Evolutionary conservation across 371 early-diverging fungal genomes (phyloP).

Genomic region (Lichtheimia ramosa): DNA sequence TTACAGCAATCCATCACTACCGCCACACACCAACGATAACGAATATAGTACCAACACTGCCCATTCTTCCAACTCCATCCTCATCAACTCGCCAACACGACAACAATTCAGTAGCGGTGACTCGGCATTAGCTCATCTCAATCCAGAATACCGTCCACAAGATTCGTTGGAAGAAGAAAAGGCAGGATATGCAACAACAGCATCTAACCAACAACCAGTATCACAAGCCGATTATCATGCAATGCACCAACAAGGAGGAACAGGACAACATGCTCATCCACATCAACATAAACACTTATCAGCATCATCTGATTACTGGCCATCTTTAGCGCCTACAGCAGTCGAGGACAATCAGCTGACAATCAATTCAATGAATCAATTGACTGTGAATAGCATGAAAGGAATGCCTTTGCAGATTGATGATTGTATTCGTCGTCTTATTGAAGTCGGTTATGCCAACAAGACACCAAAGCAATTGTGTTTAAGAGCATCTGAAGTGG

Average conservation of each 20-base stretch:
- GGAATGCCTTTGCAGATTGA: slow-evolving; percentile 59
- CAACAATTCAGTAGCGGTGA: neutral
- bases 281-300: slow-evolving; percentile 39
- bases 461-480: slow-evolving; percentile 70
- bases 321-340: slow-evolving; percentile 14
- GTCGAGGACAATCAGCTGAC: slow-evolving; percentile 32
- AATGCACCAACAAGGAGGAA: slow-evolving; percentile 28
- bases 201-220: neutral
- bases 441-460: slow-evolving; percentile 70
- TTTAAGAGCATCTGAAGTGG: slow-evolving; percentile 80
- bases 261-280: slow-evolving; percentile 13
- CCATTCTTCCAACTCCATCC: slow-evolving; percentile 30
- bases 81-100: slow-evolving; percentile 19
- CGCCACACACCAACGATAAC: slow-evolving; percentile 15
- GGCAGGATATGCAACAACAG: neutral
- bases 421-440: slow-evolving; percentile 77
- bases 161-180: neutral
- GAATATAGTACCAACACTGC: slow-evolving; percentile 29
- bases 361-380: slow-evolving; percentile 28
- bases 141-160: slow-evolving; percentile 13
- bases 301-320: slow-evolving; percentile 37
- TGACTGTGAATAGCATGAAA: slow-evolving; percentile 22
- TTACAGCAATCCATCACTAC: neutral
- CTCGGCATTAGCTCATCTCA: slow-evolving; percentile 11
- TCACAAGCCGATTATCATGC: slow-evolving; percentile 1